Evolutionary conservation across 108 stramenopile species (phyloP).

Genomic region (Aurantiochytrium sp.): DNA sequence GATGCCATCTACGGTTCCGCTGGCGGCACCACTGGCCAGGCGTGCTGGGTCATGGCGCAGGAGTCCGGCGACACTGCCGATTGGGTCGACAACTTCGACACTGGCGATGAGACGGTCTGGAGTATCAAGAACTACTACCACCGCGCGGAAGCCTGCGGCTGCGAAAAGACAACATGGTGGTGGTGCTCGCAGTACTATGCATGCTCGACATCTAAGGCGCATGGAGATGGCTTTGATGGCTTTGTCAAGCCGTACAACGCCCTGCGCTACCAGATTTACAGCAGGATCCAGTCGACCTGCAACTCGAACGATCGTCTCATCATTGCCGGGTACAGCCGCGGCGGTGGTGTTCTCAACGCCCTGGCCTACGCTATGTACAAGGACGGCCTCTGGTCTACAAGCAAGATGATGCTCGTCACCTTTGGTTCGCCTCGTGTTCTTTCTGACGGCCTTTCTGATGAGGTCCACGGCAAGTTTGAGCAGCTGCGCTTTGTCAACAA

Average conservation of each 20-base stretch:
- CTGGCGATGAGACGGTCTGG: background rate
- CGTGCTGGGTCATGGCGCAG: background rate
- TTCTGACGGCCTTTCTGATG: background rate
- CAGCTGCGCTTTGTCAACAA: background rate
- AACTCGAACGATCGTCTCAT: background rate
- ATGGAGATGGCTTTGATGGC: background rate
- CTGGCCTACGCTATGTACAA: background rate
- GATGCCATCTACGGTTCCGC: background rate
- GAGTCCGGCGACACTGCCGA: background rate
- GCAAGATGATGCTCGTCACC: background rate
- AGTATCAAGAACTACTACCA: background rate
- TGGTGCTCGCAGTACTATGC: background rate
- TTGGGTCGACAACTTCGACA: conserved; percentile 2
- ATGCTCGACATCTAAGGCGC: background rate
- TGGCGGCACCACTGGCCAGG: background rate
- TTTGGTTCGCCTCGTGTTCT: conserved; percentile 4
- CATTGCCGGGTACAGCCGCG: background rate
- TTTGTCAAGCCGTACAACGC: background rate
- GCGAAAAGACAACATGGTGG: background rate
- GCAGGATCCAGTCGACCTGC: background rate
- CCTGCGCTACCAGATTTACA: background rate
- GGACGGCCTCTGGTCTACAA: background rate
- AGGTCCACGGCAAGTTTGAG: background rate
- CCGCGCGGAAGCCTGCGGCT: background rate
- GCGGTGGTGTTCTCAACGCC: background rate